Evolutionary conservation across 768 basidiomycete species (phyloP).

Genomic region (Aureoboletus auriporus): DNA sequence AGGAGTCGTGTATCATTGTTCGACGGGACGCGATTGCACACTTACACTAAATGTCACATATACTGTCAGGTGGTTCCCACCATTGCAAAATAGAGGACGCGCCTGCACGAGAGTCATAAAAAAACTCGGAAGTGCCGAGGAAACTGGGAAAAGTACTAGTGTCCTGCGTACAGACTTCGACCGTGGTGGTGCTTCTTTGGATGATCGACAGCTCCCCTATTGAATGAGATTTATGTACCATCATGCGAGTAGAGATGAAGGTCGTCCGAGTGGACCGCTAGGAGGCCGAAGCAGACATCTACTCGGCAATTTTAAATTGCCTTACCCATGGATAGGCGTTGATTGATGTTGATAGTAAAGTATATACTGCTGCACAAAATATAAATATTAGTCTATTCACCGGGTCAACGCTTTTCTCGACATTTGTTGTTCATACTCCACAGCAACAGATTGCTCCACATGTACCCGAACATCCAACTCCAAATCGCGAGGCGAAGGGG

Average conservation of each 20-base stretch:
- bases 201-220: slow-evolving; percentile 27
- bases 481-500: slow-evolving; percentile 14
- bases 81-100: slow-evolving; percentile 26
- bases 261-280: background rate
- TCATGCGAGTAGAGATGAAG: background rate
- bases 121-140: slow-evolving; percentile 50
- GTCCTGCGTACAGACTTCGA: slow-evolving; percentile 67
- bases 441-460: slow-evolving; percentile 26
- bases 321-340: no score
- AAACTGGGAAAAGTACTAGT: slow-evolving; percentile 35
- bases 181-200: slow-evolving; percentile 51
- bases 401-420: slow-evolving; percentile 15
- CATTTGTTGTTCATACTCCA: slow-evolving; percentile 23
- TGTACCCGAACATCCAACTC: slow-evolving; percentile 30
- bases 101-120: slow-evolving; percentile 73
- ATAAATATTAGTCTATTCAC: slow-evolving; percentile 1
- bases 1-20: slow-evolving; percentile 8
- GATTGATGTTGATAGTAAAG: no score
- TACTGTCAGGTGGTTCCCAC: slow-evolving; percentile 6
- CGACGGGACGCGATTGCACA: slow-evolving; percentile 3
- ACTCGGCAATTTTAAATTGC: no score
- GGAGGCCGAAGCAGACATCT: no score
- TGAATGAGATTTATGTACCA: slow-evolving; percentile 8
- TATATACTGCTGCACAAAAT: slow-evolving; percentile 6
- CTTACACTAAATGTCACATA: slow-evolving; percentile 21